Evolutionary conservation across 495 filamentous ascomycete species (phyloP), one percentile per base, ranked within the genome.

Genomic region (Chlorociboria aeruginascens): DNA sequence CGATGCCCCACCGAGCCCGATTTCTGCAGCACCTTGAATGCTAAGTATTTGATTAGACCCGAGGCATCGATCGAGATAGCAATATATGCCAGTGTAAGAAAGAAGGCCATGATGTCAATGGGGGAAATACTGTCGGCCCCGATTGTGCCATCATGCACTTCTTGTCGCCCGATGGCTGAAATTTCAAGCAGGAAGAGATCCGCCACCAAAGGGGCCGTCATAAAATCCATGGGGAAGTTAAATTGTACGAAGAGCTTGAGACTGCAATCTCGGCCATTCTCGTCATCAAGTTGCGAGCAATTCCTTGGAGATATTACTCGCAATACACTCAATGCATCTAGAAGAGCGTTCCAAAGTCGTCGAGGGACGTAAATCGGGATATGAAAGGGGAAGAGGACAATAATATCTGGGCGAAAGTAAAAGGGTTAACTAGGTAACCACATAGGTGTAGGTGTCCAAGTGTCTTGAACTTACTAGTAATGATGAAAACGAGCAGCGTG

Each of bases 51-150:
- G 53, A 84, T 82, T 7, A 82, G 63, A 14, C 80, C 80, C 3
- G 80, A 82, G 1, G 79, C 78, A 53, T 84, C 80, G 57, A 84
- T 79, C 3, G 80, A 84, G 48, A 84, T 84, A 44, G 80, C 80
- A 54, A 84, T 82, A 61, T 84, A 84, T 3, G 80, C 78, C n/a
- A 82, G 64, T 0, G 80, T 78, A 45, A 82, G 66, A 65, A 84
- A 84, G 62, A 83, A 82, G 32, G 63, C 59, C 72, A 83, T 79
- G 55, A 83, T 82, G 44, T 81, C 76, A 49, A 78, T 67, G 0
- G 79, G 78, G 1, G 62, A 66, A 55, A 83, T 83, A 50, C 71
- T 60, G 58, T 78, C 61, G 3, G 78, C 64, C 3, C 80, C 80
- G 17, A 79, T 51, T 0, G 76, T 82, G 16, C 80, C 80, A 51